Evolutionary conservation across 768 basidiomycete species (phyloP), one percentile per base, ranked within the genome.

Genomic region (Clitopilus hobsonii): DNA sequence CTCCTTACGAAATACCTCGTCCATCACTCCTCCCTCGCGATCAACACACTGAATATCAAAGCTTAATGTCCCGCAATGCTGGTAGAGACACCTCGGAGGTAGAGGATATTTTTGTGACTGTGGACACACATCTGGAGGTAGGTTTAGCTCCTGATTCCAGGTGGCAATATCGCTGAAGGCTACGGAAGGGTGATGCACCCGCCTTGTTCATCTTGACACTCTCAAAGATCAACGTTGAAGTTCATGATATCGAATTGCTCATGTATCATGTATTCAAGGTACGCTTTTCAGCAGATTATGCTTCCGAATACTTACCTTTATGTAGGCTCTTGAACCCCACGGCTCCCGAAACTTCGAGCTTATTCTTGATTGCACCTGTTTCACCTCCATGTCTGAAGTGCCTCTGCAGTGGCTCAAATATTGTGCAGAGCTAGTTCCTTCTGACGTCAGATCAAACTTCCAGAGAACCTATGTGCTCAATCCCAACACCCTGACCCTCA

Each of bases 391-490:
- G 8, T 89, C 90, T 0, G 89, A 93, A 68, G 74, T 93, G 6
- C 92, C 93, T 0, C 71, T 89, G 7, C 86, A 89, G 58, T 91
- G 88, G 88, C 65, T 93, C 47, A 90, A 88, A 67, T 87, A 83
- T 53, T 86, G 88, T 56, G 79, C 84, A 11, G 89, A 92, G 64
- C 72, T 90, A 18, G 81, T 89, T 53, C 90, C 92, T 5, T 65
- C 68, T 23, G 89, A 93, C 56, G 79, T 91, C 53, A 79, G 86
- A 38, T 65, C 69, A 26, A 81, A 83, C n/a, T 85, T 90, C 63
- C 59, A 67, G 28, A 80, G 69, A 2, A 77, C 84, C 14, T 83
- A 88, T 58, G 81, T 94, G 47, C 65, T 94, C 30, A 91, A 89
- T 55, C 82, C 89, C 13, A 94, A 93, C 62, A 71, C 75, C 2